Conservation (phyloP, 2,329 filamentous ascomycete genomes). For the Sporothrix brasiliensis region DNA sequence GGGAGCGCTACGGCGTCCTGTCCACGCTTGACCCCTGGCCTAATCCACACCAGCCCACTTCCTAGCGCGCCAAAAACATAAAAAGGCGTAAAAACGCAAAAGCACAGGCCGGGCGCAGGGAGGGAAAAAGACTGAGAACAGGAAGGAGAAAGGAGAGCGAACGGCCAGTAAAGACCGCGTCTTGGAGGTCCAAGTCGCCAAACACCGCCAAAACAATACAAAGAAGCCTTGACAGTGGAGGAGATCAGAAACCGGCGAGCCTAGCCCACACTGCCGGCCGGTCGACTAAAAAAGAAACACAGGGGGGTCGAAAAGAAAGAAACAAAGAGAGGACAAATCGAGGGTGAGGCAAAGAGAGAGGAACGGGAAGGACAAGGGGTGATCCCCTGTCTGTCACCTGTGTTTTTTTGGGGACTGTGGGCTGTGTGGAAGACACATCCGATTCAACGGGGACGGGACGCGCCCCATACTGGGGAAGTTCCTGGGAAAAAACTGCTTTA, state of each 20-base stretch:
- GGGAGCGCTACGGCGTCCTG: slow-evolving; percentile 22
- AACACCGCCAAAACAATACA: background rate
- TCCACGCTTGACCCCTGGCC: slow-evolving; percentile 28
- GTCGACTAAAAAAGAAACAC: slow-evolving; percentile 20
- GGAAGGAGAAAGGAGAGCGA: background rate
- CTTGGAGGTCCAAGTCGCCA: background rate
- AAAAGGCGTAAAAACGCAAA: slow-evolving; percentile 18
- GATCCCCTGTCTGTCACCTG: slow-evolving; percentile 22
- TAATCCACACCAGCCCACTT: slow-evolving; percentile 20
- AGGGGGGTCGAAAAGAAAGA: slow-evolving; percentile 17
- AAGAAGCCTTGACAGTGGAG: slow-evolving; percentile 16
- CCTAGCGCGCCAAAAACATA: slow-evolving; percentile 5
- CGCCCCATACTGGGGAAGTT: slow-evolving; percentile 16
- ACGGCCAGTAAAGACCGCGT: background rate
- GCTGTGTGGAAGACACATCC: background rate
- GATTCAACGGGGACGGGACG: slow-evolving; percentile 10
- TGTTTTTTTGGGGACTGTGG: slow-evolving; percentile 20
- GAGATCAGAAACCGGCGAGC: background rate
- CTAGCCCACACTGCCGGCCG: background rate
- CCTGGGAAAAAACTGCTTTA: background rate
- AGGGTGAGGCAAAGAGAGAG: too few relatives aligned
- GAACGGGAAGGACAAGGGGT: background rate
- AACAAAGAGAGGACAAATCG: slow-evolving; percentile 6
- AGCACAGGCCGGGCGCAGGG: background rate
- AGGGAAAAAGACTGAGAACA: background rate